These are phyloP conservation scores for Terana coerulea DNA, from an alignment of 768 basidiomycete species.

Conservation along the genomic window DNA sequence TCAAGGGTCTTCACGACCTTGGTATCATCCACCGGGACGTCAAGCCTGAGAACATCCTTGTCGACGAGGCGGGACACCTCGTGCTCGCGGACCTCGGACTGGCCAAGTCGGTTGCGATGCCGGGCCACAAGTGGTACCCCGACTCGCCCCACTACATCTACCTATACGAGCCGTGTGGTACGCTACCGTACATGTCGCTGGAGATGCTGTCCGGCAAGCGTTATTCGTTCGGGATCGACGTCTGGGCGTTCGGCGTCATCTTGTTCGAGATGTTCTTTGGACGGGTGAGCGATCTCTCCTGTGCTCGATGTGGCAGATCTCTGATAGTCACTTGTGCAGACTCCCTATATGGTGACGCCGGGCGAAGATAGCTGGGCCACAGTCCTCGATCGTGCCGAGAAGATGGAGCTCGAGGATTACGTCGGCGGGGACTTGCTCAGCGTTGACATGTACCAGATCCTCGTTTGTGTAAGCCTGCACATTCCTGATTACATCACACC, in stretches of 20 bases:
- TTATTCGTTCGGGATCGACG: conserved; percentile 41
- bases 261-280: conserved; percentile 15
- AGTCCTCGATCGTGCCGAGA: too few relatives aligned
- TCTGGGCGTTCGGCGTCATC: conserved; percentile 42
- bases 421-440: too few relatives aligned
- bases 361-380: too few relatives aligned
- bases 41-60: conserved; percentile 27
- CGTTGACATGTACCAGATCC: too few relatives aligned
- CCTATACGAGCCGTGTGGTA: not conserved
- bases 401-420: too few relatives aligned
- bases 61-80: conserved; percentile 20
- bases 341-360: too few relatives aligned
- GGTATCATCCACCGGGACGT: conserved; percentile 27
- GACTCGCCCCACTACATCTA: not conserved
- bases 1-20: conserved; percentile 18
- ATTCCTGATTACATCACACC: too few relatives aligned
- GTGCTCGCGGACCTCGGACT: conserved; percentile 25
- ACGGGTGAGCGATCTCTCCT: conserved; percentile 10
- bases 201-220: conserved; percentile 25
- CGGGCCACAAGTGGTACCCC: not conserved
- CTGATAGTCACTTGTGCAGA: too few relatives aligned
- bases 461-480: too few relatives aligned
- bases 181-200: conserved; percentile 3
- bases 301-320: too few relatives aligned
- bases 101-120: conserved; percentile 5